These are phyloP conservation scores for Lasiosphaeria ovina DNA, from an alignment of 495 filamentous ascomycete species.

Conservation along the genomic window DNA sequence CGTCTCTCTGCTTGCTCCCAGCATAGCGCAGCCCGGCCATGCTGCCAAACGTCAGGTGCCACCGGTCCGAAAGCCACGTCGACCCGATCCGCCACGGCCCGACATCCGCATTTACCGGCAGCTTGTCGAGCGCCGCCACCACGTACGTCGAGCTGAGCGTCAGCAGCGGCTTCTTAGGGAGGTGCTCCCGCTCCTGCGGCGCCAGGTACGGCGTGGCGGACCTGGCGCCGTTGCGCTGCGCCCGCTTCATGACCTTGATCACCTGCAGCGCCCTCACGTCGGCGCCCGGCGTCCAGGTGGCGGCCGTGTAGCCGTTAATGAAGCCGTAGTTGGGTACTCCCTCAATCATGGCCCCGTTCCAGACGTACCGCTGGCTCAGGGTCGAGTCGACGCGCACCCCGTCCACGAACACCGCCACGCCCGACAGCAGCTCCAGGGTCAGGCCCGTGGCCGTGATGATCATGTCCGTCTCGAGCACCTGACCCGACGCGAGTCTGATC, in stretches of 20 bases:
- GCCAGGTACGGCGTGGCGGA: constrained; percentile 29
- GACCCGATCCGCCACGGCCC: constrained; percentile 38
- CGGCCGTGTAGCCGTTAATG: constrained; percentile 50
- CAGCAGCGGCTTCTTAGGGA: constrained; percentile 25
- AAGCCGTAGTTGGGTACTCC: constrained; percentile 38
- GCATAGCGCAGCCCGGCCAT: background rate
- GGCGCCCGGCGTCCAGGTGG: constrained; percentile 55
- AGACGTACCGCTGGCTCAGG: constrained; percentile 54
- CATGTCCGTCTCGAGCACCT: constrained; percentile 61
- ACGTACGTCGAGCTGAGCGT: constrained; percentile 36
- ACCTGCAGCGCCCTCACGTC: constrained; percentile 32
- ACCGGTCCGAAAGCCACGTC: constrained; percentile 29
- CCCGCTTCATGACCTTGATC: constrained; percentile 39
- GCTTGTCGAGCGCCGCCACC: constrained; percentile 25
- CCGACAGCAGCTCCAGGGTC: constrained; percentile 53
- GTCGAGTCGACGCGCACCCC: constrained; percentile 50
- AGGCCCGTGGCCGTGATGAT: constrained; percentile 77
- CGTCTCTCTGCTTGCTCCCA: background rate
- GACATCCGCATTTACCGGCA: constrained; percentile 30
- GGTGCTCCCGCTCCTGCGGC: constrained; percentile 11
- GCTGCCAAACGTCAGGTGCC: constrained; percentile 27
- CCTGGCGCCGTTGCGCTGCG: constrained; percentile 34
- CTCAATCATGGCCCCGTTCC: constrained; percentile 47
- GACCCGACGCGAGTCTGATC: constrained; percentile 57
- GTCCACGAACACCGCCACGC: constrained; percentile 53